Conservation (phyloP, 2,329 filamentous ascomycete species). For the Microsporum canis region DNA sequence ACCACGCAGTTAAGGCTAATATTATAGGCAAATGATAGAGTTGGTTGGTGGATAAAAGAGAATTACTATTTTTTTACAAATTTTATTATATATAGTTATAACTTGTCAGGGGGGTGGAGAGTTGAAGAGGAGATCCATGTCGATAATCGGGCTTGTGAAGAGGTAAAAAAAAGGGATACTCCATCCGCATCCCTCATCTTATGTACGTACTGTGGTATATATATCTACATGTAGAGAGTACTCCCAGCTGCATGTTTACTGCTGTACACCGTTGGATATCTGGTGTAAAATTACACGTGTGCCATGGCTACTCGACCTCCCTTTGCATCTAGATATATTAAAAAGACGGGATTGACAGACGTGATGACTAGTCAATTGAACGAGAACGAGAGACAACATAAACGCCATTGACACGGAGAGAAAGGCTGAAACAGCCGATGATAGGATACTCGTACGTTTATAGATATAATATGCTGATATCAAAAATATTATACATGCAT, state of each 20-base stretch:
- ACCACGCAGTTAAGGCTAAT: not conserved
- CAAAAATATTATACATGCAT: not conserved
- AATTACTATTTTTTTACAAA: too few relatives aligned
- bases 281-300: not conserved
- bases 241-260: too few relatives aligned
- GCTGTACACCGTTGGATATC: too few relatives aligned
- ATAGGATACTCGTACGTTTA: not conserved
- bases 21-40: not conserved
- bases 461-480: not conserved
- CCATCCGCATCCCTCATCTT: not conserved
- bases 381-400: not conserved
- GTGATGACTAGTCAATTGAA: not conserved
- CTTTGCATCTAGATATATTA: not conserved
- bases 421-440: not conserved
- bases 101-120: not conserved
- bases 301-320: not conserved
- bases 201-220: not conserved
- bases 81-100: not conserved
- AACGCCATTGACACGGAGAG: not conserved
- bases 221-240: too few relatives aligned
- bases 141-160: not conserved
- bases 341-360: not conserved
- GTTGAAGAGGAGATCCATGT: not conserved
- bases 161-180: not conserved
- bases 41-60: not conserved